These are phyloP conservation scores for Talaromyces thailandensis DNA, from an alignment of 495 filamentous ascomycete species.

Conservation along the genomic window DNA sequence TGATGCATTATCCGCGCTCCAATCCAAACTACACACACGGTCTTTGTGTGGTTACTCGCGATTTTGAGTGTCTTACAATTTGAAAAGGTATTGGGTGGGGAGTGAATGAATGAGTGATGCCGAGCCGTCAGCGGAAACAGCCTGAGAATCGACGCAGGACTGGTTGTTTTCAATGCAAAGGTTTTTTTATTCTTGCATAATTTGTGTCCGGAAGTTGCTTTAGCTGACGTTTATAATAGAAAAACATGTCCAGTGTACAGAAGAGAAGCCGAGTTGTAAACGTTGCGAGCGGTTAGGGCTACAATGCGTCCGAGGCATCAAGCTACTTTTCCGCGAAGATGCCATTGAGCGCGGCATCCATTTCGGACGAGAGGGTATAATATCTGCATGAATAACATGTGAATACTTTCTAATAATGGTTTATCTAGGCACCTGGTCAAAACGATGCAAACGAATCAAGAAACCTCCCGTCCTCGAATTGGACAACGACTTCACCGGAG, in stretches of 20 bases:
- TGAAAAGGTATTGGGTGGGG: neutral
- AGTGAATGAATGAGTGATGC: slow-evolving; percentile 1
- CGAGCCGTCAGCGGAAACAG: slow-evolving; percentile 8
- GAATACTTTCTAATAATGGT: neutral
- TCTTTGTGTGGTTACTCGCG: neutral
- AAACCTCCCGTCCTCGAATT: slow-evolving; percentile 1
- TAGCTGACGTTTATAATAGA: slow-evolving; percentile 2
- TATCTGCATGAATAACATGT: neutral
- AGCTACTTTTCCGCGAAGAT: slow-evolving; percentile 13
- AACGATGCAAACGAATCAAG: slow-evolving; percentile 4
- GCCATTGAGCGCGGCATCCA: slow-evolving; percentile 13
- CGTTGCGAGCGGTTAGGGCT: slow-evolving; percentile 10
- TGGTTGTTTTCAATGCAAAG: slow-evolving; percentile 15
- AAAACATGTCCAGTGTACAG: slow-evolving; percentile 15
- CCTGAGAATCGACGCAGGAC: slow-evolving; percentile 13
- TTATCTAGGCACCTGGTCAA: slow-evolving; percentile 4
- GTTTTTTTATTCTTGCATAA: neutral
- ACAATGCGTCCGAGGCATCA: slow-evolving; percentile 10
- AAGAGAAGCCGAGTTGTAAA: slow-evolving; percentile 11
- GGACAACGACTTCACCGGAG: slow-evolving; percentile 3
- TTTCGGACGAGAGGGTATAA: slow-evolving; percentile 13
- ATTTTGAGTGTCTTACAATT: neutral
- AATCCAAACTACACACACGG: neutral
- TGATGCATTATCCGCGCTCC: neutral
- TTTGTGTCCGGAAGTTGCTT: neutral